Conservation (phyloP, 768 basidiomycete genomes). For the Dioszegia crocea region DNA sequence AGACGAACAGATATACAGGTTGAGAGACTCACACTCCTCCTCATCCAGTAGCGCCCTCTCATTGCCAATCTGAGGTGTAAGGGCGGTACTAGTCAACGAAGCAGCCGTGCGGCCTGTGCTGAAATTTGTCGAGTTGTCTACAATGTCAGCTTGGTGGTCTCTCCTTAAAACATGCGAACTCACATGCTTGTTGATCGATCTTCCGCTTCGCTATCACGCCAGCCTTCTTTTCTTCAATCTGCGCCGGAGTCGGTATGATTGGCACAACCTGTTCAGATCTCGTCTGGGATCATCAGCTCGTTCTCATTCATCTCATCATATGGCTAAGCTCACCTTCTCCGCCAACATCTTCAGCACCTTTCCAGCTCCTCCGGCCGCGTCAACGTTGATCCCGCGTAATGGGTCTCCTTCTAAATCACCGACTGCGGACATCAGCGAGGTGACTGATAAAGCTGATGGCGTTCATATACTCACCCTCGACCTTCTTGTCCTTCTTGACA, state of each 20-base stretch:
- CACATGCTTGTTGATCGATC: conserved; percentile 37
- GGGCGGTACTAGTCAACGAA: conserved; percentile 85
- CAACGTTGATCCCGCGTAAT: conserved; percentile 52
- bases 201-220: conserved; percentile 39
- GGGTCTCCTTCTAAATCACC: conserved; percentile 41
- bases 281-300: conserved; percentile 17
- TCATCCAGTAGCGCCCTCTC: conserved; percentile 94
- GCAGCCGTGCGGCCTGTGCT: conserved; percentile 79
- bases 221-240: conserved; percentile 27
- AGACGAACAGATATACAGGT: neutral
- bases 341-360: conserved; percentile 50
- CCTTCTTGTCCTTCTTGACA: conserved; percentile 50
- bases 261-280: conserved; percentile 25
- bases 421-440: conserved; percentile 19
- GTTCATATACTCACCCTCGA: conserved; percentile 41
- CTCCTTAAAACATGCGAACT: conserved; percentile 4
- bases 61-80: conserved; percentile 67
- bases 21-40: conserved; percentile 62
- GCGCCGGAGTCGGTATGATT: conserved; percentile 5
- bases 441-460: too few species aligned
- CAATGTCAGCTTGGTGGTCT: neutral
- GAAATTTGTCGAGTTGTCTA: conserved; percentile 54
- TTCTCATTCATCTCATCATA: neutral
- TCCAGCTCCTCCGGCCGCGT: conserved; percentile 50
- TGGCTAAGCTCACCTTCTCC: conserved; percentile 42